Base-by-base conservation (phyloP, 2,329 filamentous ascomycete species). In the Botrytis deweyae region DNA sequence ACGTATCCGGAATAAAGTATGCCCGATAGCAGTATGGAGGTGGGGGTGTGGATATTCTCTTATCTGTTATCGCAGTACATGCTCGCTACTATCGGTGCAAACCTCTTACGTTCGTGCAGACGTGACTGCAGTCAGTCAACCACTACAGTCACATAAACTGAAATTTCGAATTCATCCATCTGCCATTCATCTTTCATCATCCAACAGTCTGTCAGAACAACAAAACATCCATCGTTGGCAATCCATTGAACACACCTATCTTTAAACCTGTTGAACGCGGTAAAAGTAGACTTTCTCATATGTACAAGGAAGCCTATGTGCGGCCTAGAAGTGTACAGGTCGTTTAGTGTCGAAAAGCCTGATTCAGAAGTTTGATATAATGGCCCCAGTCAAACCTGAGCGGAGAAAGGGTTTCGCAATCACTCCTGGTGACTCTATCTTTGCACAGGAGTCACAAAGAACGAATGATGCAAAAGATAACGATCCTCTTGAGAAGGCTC, bases 381-480 rank as follows among this genome's bases (percentile, higher is more conserved):
- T 58, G 66, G 16, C 46, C 18, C 65, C 46, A 40, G 18, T 29
- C 33, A 7, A 55, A 1, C 66, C 36, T 40, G 29, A 29, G 36
- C 7, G 52, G n/a, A 18, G 44, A 69, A 58, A 18, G n/a, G 14
- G 6, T 33, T 58, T 69, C 20, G n/a, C 49, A 25, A 69, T 44
- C 25, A 69, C 33, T 44, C 66, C 49, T 18, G 52, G 44, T 10
- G 33, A 25, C 12, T 69, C 55, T 18, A 14, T 69, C n/a, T 58
- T 68, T 68, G 65, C 65, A 58, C 36, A 58, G 49, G 66, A 69
- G 20, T 33, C 52, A 58, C 49, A 38, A 58, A 58, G n/a, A 58
- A 69, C 3, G 5, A n/a, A 25, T 18, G 9, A 49, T 49, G 44
- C 12, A 42, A n/a, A 49, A 36, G 20, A 66, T 16, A 9, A 29